Conservation (phyloP, 2,329 filamentous ascomycete genomes). For the Periglandula ipomoeae region DNA sequence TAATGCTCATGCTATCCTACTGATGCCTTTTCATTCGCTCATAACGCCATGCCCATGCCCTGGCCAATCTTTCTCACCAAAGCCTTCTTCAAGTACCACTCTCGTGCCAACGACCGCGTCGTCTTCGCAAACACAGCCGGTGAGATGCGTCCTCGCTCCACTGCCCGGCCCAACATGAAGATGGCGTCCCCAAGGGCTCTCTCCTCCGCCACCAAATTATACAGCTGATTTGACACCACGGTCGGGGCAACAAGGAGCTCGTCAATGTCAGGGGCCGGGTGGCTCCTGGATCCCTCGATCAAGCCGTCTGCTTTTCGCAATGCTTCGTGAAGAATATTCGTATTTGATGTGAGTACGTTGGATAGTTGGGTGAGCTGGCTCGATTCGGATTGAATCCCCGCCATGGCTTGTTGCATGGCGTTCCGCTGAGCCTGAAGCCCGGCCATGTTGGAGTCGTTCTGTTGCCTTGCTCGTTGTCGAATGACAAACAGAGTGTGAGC, state of each 20-base stretch:
- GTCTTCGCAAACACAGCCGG: slow-evolving; percentile 71
- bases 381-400: slow-evolving; percentile 65
- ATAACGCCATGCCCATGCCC: slow-evolving; percentile 58
- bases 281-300: slow-evolving; percentile 61
- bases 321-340: slow-evolving; percentile 65
- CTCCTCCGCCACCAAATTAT: slow-evolving; percentile 82
- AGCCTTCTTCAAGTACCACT: slow-evolving; percentile 79
- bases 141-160: slow-evolving; percentile 63
- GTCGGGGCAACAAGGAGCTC: slow-evolving; percentile 89
- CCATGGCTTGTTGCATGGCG: slow-evolving; percentile 63
- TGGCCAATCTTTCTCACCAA: slow-evolving; percentile 66
- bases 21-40: not conserved
- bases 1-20: not conserved
- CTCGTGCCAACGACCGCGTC: slow-evolving; percentile 63
- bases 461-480: slow-evolving; percentile 57
- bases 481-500: slow-evolving; percentile 60
- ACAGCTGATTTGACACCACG: slow-evolving; percentile 86
- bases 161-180: slow-evolving; percentile 67
- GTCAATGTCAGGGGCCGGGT: slow-evolving; percentile 70
- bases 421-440: slow-evolving; percentile 70
- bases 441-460: slow-evolving; percentile 65
- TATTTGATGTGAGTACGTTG: slow-evolving; percentile 64
- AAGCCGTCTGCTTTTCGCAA: slow-evolving; percentile 71
- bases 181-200: slow-evolving; percentile 77
- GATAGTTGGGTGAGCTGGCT: slow-evolving; percentile 62